A percentile compares a stretch with the other conserved stretches of the same genome.
Evolutionary conservation across 345 rosid genomes (phyloP).

Genomic region (Hypericum androsaemum): DNA sequence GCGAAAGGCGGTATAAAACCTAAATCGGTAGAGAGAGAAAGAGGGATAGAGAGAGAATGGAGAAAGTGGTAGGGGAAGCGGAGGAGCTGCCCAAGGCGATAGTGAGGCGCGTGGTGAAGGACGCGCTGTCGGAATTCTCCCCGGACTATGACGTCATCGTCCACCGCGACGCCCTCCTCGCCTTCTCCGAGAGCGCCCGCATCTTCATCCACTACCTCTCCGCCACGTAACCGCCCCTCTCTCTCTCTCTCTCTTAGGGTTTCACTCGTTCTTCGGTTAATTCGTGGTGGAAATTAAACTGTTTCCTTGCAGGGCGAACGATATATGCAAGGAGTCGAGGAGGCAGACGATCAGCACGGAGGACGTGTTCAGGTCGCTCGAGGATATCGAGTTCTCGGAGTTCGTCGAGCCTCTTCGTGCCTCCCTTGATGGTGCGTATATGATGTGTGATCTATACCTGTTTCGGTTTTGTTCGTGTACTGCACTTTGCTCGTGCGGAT

Average conservation of each 20-base stretch:
- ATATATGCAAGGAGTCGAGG: conserved; percentile 58
- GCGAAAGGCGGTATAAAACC: no score
- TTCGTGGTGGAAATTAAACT: neutral
- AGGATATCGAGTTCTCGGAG: conserved; percentile 57
- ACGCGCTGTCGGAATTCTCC: conserved; percentile 63
- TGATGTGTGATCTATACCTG: neutral
- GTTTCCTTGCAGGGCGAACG: conserved; percentile 44
- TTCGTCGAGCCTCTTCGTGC: conserved; percentile 42
- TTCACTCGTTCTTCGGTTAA: neutral
- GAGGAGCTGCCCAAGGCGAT: conserved; percentile 85
- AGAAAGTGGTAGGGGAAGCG: conserved; percentile 43
- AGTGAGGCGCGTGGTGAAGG: conserved; percentile 86
- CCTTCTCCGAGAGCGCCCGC: conserved; percentile 61
- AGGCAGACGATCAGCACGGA: conserved; percentile 58
- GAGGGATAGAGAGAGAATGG: conserved; percentile 19
- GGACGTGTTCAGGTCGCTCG: conserved; percentile 47
- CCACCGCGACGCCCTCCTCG: conserved; percentile 54
- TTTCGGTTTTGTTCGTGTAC: no score
- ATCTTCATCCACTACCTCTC: conserved; percentile 72
- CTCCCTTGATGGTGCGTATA: conserved; percentile 42
- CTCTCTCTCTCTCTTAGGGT: neutral
- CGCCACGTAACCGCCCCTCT: conserved; percentile 36
- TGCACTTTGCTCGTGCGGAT: no score
- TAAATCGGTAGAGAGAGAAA: neutral
- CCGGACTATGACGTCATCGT: conserved; percentile 46